Base-by-base conservation (phyloP, 805 yeast species). In the Barnettozyma vustinii region DNA sequence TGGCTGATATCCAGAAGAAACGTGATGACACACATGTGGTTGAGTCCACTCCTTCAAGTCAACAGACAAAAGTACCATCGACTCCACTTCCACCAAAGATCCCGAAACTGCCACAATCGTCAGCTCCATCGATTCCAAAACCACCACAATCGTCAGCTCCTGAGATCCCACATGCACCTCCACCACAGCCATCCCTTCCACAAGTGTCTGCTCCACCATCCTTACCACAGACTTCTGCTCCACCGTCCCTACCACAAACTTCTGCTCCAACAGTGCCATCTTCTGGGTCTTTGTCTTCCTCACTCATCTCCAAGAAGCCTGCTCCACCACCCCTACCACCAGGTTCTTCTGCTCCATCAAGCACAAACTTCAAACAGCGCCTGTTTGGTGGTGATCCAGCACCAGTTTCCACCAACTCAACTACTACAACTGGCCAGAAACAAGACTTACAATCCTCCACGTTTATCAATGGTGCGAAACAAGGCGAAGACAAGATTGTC, bases 1-100 rank as follows among this genome's bases (percentile, higher is more conserved):
- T 80, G 44, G 80, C 80, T 1, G 78, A 80, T 51, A 80, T 81
- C 44, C 78, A 79, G 52, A 72, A 75, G 33, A 77, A 75, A 58
- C 69, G 84, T 60, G 71, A 75, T 53, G 81, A 80, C 18, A 50
- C 72, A 1, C 60, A 69, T 60, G 82, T 77, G 13, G 68, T 80
- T 18, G 80, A 73, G 47, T 59, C 65, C 1, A 63, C 62, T 15
- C 63, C 62, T 33, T 46, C 33, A 13, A 13, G 3, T 15, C 16
- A 3, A 9, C 33, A 30, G 8, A 30, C n/a, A 12, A 30, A 13
- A 3, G 33, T 13, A 4, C 16, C n/a, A 30, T 27, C 32, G 13
- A 27, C 10, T 9, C 32, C 32, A 27, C 37, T 48, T 41, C 30
- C 50, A 44, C 33, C 21, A 46, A 39, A 5, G 27, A 19, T 21